Conservation (phyloP, 106 monocot genomes). For the Platanthera guangdongensis region DNA sequence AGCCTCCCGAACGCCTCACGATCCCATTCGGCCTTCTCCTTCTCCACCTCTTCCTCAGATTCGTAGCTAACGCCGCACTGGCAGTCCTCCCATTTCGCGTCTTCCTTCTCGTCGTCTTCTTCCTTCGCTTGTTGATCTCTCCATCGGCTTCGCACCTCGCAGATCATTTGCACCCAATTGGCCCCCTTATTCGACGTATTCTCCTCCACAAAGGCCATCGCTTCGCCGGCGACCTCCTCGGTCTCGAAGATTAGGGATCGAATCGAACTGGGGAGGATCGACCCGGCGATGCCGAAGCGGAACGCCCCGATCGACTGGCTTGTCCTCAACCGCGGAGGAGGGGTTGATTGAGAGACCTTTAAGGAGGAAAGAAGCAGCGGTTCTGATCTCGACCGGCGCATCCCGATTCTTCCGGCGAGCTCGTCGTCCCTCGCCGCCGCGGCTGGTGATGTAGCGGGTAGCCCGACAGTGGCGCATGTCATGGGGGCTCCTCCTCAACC, state of each 20-base stretch:
- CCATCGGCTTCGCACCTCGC: conserved; percentile 62
- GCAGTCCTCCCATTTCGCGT: conserved; percentile 8
- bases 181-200: conserved; percentile 15
- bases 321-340: conserved; percentile 16
- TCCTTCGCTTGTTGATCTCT: conserved; percentile 19
- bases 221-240: neutral
- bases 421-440: neutral
- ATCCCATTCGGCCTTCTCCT: conserved; percentile 37
- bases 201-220: neutral
- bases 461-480: neutral
- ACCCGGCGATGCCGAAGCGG: conserved; percentile 20
- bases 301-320: conserved; percentile 35
- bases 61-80: conserved; percentile 54
- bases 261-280: conserved; percentile 8
- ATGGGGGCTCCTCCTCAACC: neutral
- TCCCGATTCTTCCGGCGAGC: neutral
- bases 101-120: conserved; percentile 13
- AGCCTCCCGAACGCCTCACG: conserved; percentile 34
- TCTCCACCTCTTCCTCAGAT: conserved; percentile 32
- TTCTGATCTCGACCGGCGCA: conserved; percentile 57
- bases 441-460: neutral
- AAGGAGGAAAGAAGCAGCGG: conserved; percentile 47
- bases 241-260: neutral
- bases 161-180: conserved; percentile 54
- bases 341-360: neutral